Base-by-base conservation (phyloP, 1,284 basidiomycete genomes). In the Cryptococcus wingfieldii region DNA sequence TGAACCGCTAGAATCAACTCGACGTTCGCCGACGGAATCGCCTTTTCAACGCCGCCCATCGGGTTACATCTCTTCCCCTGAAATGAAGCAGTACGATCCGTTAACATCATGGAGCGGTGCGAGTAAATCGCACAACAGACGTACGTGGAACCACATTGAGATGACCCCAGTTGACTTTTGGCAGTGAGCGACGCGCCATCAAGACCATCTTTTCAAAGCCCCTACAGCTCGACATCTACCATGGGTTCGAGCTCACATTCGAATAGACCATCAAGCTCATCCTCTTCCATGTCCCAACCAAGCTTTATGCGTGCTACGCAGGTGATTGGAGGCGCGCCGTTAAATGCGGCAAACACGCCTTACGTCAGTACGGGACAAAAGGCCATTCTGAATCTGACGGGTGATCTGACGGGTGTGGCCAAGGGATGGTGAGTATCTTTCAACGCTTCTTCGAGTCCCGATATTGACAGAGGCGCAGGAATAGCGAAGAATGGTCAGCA, bases 361-460 rank as follows among this genome's bases (percentile, higher is more conserved):
- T 67, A 64, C 60, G 42, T 51, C 59, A 53, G 51, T 57, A 19
- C 55, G 51, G 23, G 65, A 60, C 43, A 56, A 50, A 75, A 75
- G 55, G 75, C 75, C 0, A 56, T 62, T 1, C 63, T 80, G 39
- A 70, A 73, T 51, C 60, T 82, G 9, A 69, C 77, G 18, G 78
- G 79, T 28, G 79, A 83, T 62, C 65, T 83, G 28, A 72, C 75
- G 54, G 64, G 72, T 38, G 81, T 83, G 79, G 79, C 80, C 5
- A 71, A 79, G 47, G 80, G 79, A 12, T 83, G 82, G 82, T 77
- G 66, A 63, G 71, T 67, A 39, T 23, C 50, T 6, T 42, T 18
- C 12, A 23, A 14, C 45, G 25, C n/a, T 47, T 14, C 27, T 25
- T 25, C n/a, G 47, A 25, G 12, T n/a, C 14, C 6, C 12, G 25